A percentile compares a stretch with the other conserved stretches of the same genome.
phyloP scores from a whole-genome alignment of 78 protist genomes.

The Dictyostelium discoideum region DNA sequence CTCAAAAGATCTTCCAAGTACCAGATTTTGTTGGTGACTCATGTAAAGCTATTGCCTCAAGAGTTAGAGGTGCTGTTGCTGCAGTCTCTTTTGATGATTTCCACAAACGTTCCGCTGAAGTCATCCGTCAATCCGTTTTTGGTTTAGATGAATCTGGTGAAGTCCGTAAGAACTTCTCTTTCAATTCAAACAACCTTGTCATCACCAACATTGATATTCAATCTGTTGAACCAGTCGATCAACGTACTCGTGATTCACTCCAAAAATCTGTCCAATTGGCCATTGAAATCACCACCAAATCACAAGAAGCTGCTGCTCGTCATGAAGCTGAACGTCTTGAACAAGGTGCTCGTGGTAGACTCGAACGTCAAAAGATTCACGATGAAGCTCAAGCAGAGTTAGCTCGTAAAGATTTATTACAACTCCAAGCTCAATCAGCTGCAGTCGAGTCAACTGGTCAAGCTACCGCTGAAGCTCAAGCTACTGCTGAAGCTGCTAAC shows the following conservation, averaged over 20 bases:
- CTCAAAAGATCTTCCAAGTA: slow-evolving; percentile 88
- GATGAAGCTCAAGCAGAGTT: slow-evolving; percentile 90
- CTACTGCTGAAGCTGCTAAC: slow-evolving; percentile 89
- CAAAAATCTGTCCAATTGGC: slow-evolving; percentile 92
- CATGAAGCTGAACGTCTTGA: slow-evolving; percentile 91
- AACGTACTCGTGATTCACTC: slow-evolving; percentile 93
- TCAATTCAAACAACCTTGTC: slow-evolving; percentile 90
- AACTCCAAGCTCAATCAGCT: slow-evolving; percentile 88
- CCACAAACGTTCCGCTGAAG: slow-evolving; percentile 92
- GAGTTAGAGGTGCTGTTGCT: slow-evolving; percentile 96
- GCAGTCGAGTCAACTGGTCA: slow-evolving; percentile 89
- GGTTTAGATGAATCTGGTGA: slow-evolving; percentile 84
- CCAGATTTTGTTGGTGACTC: slow-evolving; percentile 97
- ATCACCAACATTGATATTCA: slow-evolving; percentile 96
- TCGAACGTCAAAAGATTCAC: slow-evolving; percentile 90
- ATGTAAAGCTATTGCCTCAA: slow-evolving; percentile 95
- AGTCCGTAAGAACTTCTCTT: slow-evolving; percentile 52
- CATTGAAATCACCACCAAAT: slow-evolving; percentile 94
- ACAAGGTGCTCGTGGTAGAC: slow-evolving; percentile 92
- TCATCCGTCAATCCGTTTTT: slow-evolving; percentile 94
- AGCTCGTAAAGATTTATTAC: slow-evolving; percentile 76
- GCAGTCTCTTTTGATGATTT: slow-evolving; percentile 92
- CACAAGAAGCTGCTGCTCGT: slow-evolving; percentile 94
- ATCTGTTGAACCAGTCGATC: slow-evolving; percentile 97
- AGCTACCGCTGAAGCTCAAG: slow-evolving; percentile 92